phyloP scores from a whole-genome alignment of 2,329 filamentous ascomycete species.

The Ophiostoma sp. region DNA sequence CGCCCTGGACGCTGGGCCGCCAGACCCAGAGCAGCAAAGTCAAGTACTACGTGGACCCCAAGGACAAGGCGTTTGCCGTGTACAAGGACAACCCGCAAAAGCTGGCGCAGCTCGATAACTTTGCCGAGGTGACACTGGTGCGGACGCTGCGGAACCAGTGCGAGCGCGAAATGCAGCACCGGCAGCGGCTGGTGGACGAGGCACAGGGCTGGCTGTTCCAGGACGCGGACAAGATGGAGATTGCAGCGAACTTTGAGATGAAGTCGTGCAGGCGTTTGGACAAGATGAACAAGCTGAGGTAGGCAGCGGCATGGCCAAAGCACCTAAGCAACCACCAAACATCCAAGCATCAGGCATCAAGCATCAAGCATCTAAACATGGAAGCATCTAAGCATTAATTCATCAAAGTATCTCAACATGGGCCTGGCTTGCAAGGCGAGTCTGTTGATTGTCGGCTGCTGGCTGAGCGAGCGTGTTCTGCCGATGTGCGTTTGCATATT shows the following conservation, averaged over 20 bases:
- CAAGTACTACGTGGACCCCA: conserved; percentile 79
- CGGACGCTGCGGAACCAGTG: conserved; percentile 64
- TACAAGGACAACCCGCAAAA: conserved; percentile 59
- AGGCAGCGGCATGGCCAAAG: background rate
- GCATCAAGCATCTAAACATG: too few species aligned
- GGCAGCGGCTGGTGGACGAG: conserved; percentile 64
- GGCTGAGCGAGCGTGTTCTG: background rate
- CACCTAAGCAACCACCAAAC: too few species aligned
- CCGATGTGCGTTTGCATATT: background rate
- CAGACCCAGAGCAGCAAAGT: conserved; percentile 61
- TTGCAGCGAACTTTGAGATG: conserved; percentile 53
- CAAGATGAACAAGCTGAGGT: conserved; percentile 33
- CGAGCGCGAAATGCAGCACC: conserved; percentile 62
- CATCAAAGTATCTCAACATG: background rate
- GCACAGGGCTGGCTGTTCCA: conserved; percentile 84
- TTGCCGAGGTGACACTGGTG: conserved; percentile 69
- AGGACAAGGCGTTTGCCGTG: conserved; percentile 56
- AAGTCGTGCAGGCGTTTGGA: conserved; percentile 49
- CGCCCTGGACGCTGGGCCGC: conserved; percentile 69
- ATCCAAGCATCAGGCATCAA: too few species aligned
- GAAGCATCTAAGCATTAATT: too few species aligned
- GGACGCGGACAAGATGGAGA: conserved; percentile 71
- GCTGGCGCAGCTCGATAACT: conserved; percentile 67
- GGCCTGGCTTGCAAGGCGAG: background rate
- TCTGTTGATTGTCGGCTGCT: background rate